Evolutionary conservation across 179 eudicot species (phyloP).

Genomic region (Beta lomatogona): DNA sequence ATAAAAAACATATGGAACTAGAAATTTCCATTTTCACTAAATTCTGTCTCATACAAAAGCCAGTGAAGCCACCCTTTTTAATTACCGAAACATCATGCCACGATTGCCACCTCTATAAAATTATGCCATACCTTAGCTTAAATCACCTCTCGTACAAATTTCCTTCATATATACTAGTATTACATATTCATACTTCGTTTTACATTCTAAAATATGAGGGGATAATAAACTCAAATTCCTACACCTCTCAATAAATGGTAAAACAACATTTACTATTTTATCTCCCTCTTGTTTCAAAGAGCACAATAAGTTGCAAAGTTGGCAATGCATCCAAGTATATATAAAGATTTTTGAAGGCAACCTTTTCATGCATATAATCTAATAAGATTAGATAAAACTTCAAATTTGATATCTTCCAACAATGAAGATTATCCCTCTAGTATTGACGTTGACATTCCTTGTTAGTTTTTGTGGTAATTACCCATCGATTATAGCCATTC

Average conservation of each 20-base stretch:
- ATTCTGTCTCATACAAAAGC: too few species aligned
- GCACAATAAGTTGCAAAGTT: not conserved
- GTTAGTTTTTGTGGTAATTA: not conserved
- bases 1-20: too few species aligned
- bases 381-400: not conserved
- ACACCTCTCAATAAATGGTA: not conserved
- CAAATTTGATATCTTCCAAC: not conserved
- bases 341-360: not conserved
- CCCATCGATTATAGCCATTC: not conserved
- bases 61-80: too few species aligned
- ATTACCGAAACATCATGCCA: too few species aligned
- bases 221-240: not conserved
- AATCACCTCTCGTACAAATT: too few species aligned
- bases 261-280: not conserved
- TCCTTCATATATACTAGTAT: too few species aligned
- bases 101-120: too few species aligned
- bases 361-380: not conserved
- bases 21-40: too few species aligned
- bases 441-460: not conserved
- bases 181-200: too few species aligned
- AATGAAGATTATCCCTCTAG: not conserved
- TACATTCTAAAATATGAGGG: not conserved
- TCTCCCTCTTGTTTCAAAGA: not conserved
- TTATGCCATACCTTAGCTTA: too few species aligned
- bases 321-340: not conserved